Base-by-base conservation (phyloP, 2,329 filamentous ascomycete species). In the Paecilomyces variotii region DNA sequence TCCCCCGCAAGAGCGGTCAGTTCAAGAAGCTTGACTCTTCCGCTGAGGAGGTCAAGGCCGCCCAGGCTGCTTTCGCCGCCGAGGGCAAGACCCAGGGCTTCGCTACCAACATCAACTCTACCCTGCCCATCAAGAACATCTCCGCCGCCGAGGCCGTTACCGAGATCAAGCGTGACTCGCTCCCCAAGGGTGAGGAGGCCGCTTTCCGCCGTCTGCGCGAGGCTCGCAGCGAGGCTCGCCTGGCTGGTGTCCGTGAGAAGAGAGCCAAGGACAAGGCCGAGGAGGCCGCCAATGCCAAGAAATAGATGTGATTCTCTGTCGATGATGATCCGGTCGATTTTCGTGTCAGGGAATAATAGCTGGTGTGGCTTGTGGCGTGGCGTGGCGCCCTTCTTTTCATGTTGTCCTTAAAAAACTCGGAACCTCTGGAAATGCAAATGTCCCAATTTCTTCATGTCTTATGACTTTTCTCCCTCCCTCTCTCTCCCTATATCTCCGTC, bases 1-100 rank as follows among this genome's bases (percentile, higher is more conserved):
- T 99, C 86, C 94, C 94, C 77, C 91, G 91, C 85, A 91, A 90
- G 82, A 86, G 86, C 78, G 92, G 92, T 82, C 87, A 94, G 82
- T 86, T 88, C 82, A 97, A 96, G 90, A 88, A 89, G 78, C 90
- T 90, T 79, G 91, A 96, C 81, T 88, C 87, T 66, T 83, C 88
- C 79, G 90, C 90, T 77, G 89, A 93, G 74, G 87, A 89, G 63
- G 87, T 94, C 80, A 88, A 86, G 77, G 79, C 87, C 72, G 85
- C 85, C 76, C 79, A 83, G 74, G 83, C 81, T 75, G 79, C 81
- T 69, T 74, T 73, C 63, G 70, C 70, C 53, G 68, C 78, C 66
- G 72, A 70, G 67, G 30, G 30, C 30, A 81, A 82, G 76, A 75
- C 79, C 68, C 78, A 82, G 70, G 80, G 79, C 70, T 71, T 80